These are phyloP conservation scores for Colletotrichum tabaci DNA, from an alignment of 2,329 filamentous ascomycete genomes.

Conservation along the genomic window DNA sequence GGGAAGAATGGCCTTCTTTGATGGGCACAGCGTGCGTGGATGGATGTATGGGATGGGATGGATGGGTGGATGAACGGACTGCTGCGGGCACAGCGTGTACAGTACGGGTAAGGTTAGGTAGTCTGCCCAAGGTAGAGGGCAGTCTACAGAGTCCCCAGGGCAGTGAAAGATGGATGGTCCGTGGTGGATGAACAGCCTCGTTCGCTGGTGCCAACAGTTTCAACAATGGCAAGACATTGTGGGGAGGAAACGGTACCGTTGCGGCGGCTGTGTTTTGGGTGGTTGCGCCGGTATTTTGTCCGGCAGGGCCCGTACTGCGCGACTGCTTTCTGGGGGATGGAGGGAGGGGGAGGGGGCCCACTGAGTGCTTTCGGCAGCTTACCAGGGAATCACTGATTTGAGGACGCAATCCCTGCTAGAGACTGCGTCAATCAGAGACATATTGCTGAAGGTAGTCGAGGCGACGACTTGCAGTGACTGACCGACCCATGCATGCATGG, in stretches of 20 bases:
- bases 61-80: neutral
- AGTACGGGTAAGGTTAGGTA: neutral
- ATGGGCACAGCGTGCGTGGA: constrained; percentile 5
- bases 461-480: constrained; percentile 16
- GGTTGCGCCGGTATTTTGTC: constrained; percentile 29
- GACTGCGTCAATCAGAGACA: neutral
- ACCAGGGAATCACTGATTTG: neutral
- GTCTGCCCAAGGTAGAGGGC: neutral
- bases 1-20: constrained; percentile 34
- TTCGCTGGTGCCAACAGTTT: constrained; percentile 36
- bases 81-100: constrained; percentile 9
- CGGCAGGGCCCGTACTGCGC: constrained; percentile 26
- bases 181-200: constrained; percentile 36
- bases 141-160: no score
- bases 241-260: constrained; percentile 41
- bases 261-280: constrained; percentile 32
- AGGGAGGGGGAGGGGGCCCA: neutral
- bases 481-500: neutral
- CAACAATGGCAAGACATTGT: constrained; percentile 38
- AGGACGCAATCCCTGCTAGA: neutral
- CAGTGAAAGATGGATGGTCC: constrained; percentile 37
- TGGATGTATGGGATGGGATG: neutral
- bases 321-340: neutral
- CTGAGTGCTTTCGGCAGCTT: constrained; percentile 24
- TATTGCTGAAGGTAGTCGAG: neutral